Base-by-base conservation (phyloP, 495 filamentous ascomycete species). In the Aspergillus sclerotioniger region DNA sequence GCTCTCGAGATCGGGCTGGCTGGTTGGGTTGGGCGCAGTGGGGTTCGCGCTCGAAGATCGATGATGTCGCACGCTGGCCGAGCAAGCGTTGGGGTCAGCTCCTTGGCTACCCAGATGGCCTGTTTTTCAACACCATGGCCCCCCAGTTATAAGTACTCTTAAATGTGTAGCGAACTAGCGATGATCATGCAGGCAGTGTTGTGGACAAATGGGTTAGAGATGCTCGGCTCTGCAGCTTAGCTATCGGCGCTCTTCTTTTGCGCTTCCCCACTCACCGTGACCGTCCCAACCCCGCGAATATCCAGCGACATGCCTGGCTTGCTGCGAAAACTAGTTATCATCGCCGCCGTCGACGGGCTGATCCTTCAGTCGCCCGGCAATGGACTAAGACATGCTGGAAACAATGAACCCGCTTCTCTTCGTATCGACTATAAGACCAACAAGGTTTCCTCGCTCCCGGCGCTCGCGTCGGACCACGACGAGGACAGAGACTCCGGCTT, bases 311-410 rank as follows among this genome's bases (percentile, higher is more conserved):
- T 94, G 89, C 85, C 90, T 59, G 79, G 82, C 64, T 72, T 95
- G 54, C 83, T 87, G 62, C 86, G 90, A 59, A 96, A 92, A 68
- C 70, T 96, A 47, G 65, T 91, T 51, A 82, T 96, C 59, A 86
- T 88, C 72, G 92, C 92, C 47, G 85, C 91, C 12, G 83, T 88
- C 48, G 93, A 98, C 65, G 94, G 94, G 32, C 80, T 98, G 20
- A 78, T 96, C 59, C 78, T 98, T 33, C 88, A 94, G 62, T 90
- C 90, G 71, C 74, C 69, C 67, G 81, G 71, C 51, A 71, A 72
- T 54, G 81, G 79, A 37, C 66, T 76, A 54, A 80, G 83, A 32
- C 56, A 74, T 21, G 65, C 69, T 59, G 62, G 65, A 51, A 68
- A 69, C 61, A 72, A 71, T 56, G 71, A 78, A n/a, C 61, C 65